Percentiles rank a stretch among this genome's conserved stretches.
These are phyloP conservation scores for Papiliotrema terrestris DNA, from an alignment of 1,284 basidiomycete species.

Conservation along the genomic window DNA sequence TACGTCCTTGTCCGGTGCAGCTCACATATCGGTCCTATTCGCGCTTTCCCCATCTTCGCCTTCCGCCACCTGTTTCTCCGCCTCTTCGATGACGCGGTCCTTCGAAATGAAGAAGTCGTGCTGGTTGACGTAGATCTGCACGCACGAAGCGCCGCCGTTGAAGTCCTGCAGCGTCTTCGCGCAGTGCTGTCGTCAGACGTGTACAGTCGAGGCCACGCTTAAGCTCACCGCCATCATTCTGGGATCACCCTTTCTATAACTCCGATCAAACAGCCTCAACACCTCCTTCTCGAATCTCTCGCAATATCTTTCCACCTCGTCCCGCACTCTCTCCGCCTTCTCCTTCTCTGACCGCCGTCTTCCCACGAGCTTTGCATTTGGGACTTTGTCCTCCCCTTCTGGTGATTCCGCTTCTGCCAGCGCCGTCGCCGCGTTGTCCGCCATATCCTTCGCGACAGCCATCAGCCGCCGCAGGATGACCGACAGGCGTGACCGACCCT, in stretches of 20 bases:
- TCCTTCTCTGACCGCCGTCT: constrained; percentile 41
- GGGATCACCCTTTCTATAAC: constrained; percentile 93
- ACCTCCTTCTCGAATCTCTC: constrained; percentile 99
- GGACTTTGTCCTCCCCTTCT: constrained; percentile 6
- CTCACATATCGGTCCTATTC: constrained; percentile 57
- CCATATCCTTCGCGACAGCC: constrained; percentile 77
- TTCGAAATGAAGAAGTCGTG: constrained; percentile 96
- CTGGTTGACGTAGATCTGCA: constrained; percentile 99
- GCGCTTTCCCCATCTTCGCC: constrained; percentile 53
- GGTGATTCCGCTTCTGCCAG: constrained; percentile 62
- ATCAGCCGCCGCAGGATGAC: constrained; percentile 82
- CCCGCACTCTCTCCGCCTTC: constrained; percentile 52
- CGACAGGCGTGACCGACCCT: constrained; percentile 83
- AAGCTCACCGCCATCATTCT: constrained; percentile 93
- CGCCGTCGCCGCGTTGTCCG: constrained; percentile 38
- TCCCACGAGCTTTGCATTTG: constrained; percentile 12
- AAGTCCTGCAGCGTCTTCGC: constrained; percentile 96
- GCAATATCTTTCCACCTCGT: constrained; percentile 82
- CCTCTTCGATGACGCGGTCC: constrained; percentile 60
- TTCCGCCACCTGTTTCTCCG: constrained; percentile 49
- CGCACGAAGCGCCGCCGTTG: constrained; percentile 93
- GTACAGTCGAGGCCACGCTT: not conserved
- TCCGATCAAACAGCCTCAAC: constrained; percentile 89
- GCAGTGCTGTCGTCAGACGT: constrained; percentile 65
- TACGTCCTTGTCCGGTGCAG: constrained; percentile 5